Percentiles rank a stretch among this genome's conserved stretches.
Conservation (phyloP, 23 red algal genomes). For the Gracilaria caudata region DNA sequence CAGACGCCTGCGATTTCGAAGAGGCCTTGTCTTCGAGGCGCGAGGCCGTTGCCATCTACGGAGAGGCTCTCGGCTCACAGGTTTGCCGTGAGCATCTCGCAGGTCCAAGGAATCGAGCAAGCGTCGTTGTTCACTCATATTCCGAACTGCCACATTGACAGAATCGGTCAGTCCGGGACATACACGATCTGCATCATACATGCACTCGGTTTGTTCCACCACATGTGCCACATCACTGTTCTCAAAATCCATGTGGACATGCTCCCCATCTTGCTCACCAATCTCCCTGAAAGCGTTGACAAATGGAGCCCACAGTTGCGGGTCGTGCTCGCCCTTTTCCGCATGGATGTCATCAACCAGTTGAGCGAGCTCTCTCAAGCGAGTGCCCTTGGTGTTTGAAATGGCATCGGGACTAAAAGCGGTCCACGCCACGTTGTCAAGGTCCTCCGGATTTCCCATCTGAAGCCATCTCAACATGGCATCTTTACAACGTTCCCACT, state of each 20-base stretch:
- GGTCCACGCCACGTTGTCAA: conserved; percentile 42
- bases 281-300: conserved; percentile 28
- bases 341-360: conserved; percentile 18
- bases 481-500: conserved; percentile 23
- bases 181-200: conserved; percentile 26
- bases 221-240: not conserved
- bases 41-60: not conserved
- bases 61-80: not conserved
- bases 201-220: conserved; percentile 13
- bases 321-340: conserved; percentile 20
- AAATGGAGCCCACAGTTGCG: conserved; percentile 30
- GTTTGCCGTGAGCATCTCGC: not conserved
- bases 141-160: not conserved
- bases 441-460: conserved; percentile 19
- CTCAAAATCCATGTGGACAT: not conserved
- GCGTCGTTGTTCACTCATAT: conserved; percentile 1
- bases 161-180: not conserved
- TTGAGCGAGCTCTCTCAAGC: not conserved
- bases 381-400: not conserved
- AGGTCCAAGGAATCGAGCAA: conserved; percentile 15
- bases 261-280: not conserved
- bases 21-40: not conserved
- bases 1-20: conserved; percentile 6
- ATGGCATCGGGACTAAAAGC: conserved; percentile 8
- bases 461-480: conserved; percentile 37